phyloP scores from a whole-genome alignment of 257 asterid genomes.

The Salvia splendens region DNA sequence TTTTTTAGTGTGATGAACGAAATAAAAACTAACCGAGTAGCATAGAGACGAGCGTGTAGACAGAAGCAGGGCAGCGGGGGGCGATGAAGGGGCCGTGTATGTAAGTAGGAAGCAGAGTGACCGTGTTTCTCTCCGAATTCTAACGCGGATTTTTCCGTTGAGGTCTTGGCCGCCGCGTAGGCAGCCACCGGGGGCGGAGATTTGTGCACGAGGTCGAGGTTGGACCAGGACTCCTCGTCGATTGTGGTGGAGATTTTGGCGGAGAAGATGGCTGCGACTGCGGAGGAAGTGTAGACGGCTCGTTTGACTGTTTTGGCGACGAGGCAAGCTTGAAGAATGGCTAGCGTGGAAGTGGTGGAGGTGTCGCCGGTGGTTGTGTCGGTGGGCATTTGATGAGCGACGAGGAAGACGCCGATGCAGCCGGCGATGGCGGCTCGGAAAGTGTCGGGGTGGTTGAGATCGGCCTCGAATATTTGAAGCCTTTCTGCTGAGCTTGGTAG shows the following conservation, averaged over 20 bases:
- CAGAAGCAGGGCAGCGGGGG: slow-evolving; percentile 14
- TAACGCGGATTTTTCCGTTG: slow-evolving; percentile 19
- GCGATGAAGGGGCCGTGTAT: slow-evolving; percentile 26
- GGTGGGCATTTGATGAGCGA: slow-evolving; percentile 22
- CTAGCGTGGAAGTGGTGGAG: not conserved
- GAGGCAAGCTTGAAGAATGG: slow-evolving; percentile 19
- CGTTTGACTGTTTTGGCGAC: slow-evolving; percentile 28
- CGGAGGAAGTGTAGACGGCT: slow-evolving; percentile 21
- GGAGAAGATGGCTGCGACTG: slow-evolving; percentile 10
- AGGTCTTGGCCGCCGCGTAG: slow-evolving; percentile 20
- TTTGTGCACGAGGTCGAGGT: not conserved
- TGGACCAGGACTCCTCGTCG: slow-evolving; percentile 20
- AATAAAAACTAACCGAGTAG: slow-evolving; percentile 6
- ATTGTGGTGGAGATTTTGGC: not conserved
- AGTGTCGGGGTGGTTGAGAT: slow-evolving; percentile 17
- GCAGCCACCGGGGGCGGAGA: not conserved
- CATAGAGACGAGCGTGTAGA: slow-evolving; percentile 13
- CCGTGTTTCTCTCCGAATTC: slow-evolving; percentile 23
- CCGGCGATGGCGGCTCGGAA: slow-evolving; percentile 21
- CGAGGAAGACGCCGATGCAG: slow-evolving; percentile 23
- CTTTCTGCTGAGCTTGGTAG: slow-evolving; percentile 31
- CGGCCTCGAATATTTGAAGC: slow-evolving; percentile 22
- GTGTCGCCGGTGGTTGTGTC: not conserved
- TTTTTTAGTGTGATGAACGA: too few relatives aligned
- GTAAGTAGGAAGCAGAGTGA: slow-evolving; percentile 9